A percentile compares a stretch with the other conserved stretches of the same genome.
Conservation (phyloP, 306 rosid genomes). For the Begonia fuchsioides region DNA sequence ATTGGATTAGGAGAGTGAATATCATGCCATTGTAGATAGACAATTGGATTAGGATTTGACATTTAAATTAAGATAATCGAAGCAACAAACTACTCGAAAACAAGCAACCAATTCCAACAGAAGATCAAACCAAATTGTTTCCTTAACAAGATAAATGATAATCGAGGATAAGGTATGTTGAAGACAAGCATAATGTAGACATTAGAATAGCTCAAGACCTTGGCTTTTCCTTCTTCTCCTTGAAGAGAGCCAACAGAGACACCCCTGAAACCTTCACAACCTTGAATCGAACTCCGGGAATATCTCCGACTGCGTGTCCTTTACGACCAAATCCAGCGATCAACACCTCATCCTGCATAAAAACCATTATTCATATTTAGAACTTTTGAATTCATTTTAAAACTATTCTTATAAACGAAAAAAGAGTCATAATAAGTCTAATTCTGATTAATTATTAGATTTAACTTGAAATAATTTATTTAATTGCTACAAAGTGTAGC, state of each 20-base stretch:
- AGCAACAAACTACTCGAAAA: not conserved
- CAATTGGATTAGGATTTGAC: no score
- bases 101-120: not conserved
- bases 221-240: slow-evolving; percentile 59
- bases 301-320: slow-evolving; percentile 55
- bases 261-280: slow-evolving; percentile 60
- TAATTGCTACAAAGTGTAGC: no score
- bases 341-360: slow-evolving; percentile 55
- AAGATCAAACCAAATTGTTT: not conserved
- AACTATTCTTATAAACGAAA: no score
- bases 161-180: not conserved
- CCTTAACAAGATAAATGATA: not conserved
- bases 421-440: no score
- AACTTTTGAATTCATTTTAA: no score
- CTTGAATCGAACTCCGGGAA: slow-evolving; percentile 56
- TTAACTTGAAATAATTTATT: no score
- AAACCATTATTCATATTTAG: not conserved
- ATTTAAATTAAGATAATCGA: not conserved
- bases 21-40: no score
- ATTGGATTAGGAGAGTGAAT: no score
- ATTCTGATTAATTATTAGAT: no score
- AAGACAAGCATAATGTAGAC: not conserved
- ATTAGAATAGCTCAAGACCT: slow-evolving; percentile 27
- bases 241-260: slow-evolving; percentile 49
- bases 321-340: slow-evolving; percentile 56